Conservation (phyloP, 768 basidiomycete genomes). For the Xerocomus brunneocitrinus region DNA sequence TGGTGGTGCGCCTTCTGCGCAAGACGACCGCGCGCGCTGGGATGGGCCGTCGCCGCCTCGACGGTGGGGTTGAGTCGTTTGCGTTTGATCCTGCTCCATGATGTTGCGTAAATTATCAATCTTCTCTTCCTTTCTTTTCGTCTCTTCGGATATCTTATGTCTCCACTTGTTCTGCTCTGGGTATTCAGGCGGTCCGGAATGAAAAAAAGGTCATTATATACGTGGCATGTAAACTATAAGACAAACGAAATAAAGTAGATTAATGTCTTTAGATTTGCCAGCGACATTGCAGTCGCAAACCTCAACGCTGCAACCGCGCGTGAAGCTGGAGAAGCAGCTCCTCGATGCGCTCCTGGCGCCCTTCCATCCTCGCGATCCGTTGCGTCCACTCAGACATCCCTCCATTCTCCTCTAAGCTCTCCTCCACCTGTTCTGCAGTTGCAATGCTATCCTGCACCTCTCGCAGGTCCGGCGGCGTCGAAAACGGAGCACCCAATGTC, state of each 20-base stretch:
- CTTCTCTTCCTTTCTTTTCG: slow-evolving; percentile 2
- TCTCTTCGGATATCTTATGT: slow-evolving; percentile 8
- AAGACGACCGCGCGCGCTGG: slow-evolving; percentile 25
- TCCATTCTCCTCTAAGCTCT: slow-evolving; percentile 22
- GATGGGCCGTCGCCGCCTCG: slow-evolving; percentile 26
- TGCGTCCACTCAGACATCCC: slow-evolving; percentile 28
- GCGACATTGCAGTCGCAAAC: background rate
- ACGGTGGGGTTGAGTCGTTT: slow-evolving; percentile 18
- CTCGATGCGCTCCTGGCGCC: slow-evolving; percentile 46
- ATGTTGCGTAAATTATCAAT: slow-evolving; percentile 27
- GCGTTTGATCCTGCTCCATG: background rate
- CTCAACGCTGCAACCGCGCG: slow-evolving; percentile 10
- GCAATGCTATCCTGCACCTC: slow-evolving; percentile 3
- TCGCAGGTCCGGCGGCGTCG: slow-evolving; percentile 26
- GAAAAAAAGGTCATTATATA: slow-evolving; percentile 3
- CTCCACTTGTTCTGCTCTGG: slow-evolving; percentile 2
- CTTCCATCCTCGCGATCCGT: slow-evolving; percentile 40
- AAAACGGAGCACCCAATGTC: slow-evolving; percentile 16
- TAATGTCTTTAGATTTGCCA: background rate
- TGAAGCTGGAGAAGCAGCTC: slow-evolving; percentile 37
- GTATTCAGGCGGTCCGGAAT: slow-evolving; percentile 1
- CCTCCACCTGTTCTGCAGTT: slow-evolving; percentile 28
- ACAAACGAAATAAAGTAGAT: background rate
- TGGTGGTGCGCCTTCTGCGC: slow-evolving; percentile 22
- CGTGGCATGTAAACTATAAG: background rate